Evolutionary conservation across 108 stramenopile genomes (phyloP), one percentile per base, ranked within the genome.

Genomic region (Phaeodactylum tricornutum): DNA sequence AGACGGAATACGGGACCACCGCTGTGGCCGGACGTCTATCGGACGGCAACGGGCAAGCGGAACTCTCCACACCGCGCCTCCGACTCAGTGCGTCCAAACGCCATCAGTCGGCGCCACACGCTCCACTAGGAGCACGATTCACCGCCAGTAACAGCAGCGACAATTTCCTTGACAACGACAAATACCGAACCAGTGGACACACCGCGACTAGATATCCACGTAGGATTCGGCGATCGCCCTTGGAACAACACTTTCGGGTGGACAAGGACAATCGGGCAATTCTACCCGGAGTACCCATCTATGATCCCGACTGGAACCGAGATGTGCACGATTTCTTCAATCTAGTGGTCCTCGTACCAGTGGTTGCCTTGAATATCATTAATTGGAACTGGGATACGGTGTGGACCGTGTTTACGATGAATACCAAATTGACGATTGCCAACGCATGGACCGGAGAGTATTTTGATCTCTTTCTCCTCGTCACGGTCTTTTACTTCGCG

Each of bases 241-340:
- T 41, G 39, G 39, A 41, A 41, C 19, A 41, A 6, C 39, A 41
- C 14, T 85, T 69, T 53, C 61, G 71, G 12, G 72, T 84, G 8
- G 82, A 81, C 53, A 53, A 59, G 0, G 65, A 71, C 5, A 55
- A 50, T 4, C 53, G 43, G 35, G 48, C 61, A 4, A 53, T 83
- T n/a, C 58, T 91, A 11, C 88, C 84, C 7, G 88, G 88, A 35
- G 64, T 79, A 0, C 81, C 79, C 4, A 34, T 21, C 2, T 52
- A 52, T 21, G 50, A 52, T 3, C 50, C 32, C n/a, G 32, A 92
- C 47, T 79, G 56, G 61, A 61, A 67, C 8, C 54, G 85, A 42
- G 85, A 87, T 55, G 29, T 62, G 7, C 90, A 92, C 44, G 90
- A 92, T 62, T 87, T 84, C 49, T 92, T 85, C 69, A 92, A 92